These are phyloP conservation scores for Quercus cerris DNA, from an alignment of 306 rosid genomes.

Conservation along the genomic window DNA sequence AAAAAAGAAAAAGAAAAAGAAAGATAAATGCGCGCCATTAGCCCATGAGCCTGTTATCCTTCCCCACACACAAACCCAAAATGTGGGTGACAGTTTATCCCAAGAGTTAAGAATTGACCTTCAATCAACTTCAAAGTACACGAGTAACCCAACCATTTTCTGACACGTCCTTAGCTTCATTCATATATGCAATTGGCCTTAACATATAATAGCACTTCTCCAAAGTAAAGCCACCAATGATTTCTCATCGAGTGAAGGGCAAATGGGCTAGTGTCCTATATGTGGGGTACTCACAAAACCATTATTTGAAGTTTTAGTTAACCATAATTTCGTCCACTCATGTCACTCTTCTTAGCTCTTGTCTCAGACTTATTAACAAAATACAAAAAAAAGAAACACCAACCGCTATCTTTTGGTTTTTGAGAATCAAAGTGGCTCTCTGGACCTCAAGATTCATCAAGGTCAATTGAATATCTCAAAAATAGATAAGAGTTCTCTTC, in stretches of 20 bases:
- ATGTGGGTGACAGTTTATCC: too few species aligned
- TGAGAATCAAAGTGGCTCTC: slow-evolving; percentile 22
- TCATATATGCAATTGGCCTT: background rate
- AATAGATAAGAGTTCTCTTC: background rate
- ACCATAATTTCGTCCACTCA: slow-evolving; percentile 75
- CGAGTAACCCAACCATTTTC: too few species aligned
- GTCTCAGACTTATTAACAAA: background rate
- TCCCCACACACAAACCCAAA: background rate
- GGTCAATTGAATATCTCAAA: background rate
- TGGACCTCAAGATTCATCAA: slow-evolving; percentile 14
- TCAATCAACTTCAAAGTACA: background rate
- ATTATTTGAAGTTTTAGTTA: slow-evolving; percentile 37
- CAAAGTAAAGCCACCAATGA: background rate
- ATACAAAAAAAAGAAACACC: background rate
- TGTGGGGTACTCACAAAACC: slow-evolving; percentile 5
- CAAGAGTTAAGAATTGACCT: background rate
- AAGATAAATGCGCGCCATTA: slow-evolving; percentile 32
- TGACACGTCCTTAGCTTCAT: background rate
- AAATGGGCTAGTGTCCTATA: background rate
- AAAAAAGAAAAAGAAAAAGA: background rate
- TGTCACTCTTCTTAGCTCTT: slow-evolving; percentile 40
- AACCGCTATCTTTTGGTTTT: slow-evolving; percentile 33
- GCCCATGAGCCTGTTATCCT: background rate
- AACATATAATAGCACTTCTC: background rate
- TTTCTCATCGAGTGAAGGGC: background rate